These are phyloP conservation scores for Cladosporium sp. DNA, from an alignment of 2,329 filamentous ascomycete species.

Conservation along the genomic window DNA sequence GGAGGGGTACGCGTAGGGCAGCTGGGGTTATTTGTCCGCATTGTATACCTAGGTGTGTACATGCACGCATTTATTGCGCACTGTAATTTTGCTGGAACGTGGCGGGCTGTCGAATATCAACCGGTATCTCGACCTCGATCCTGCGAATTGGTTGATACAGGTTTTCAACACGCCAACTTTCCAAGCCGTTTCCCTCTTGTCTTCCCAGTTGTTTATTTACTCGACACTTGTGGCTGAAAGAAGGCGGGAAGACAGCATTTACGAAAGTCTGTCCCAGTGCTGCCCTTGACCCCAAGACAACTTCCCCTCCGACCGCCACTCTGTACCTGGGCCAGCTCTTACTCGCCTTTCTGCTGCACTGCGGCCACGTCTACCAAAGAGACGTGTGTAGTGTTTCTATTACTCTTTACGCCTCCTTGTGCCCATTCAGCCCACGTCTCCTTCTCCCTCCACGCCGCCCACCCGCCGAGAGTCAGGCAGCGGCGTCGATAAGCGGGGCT, in stretches of 20 bases:
- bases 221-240: background rate
- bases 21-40: background rate
- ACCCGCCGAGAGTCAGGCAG: slow-evolving; percentile 1
- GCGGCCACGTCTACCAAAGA: background rate
- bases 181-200: background rate
- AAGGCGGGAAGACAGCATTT: background rate
- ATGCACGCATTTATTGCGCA: background rate
- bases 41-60: background rate
- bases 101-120: background rate
- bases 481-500: slow-evolving; percentile 3
- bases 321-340: background rate
- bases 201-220: background rate
- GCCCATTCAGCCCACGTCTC: background rate
- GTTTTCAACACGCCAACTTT: background rate
- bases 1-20: slow-evolving; percentile 8
- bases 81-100: background rate
- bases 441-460: background rate
- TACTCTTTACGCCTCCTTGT: background rate
- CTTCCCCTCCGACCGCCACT: background rate
- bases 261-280: background rate
- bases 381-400: background rate
- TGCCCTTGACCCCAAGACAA: background rate
- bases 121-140: background rate
- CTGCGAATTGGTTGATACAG: background rate
- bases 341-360: background rate